Base-by-base conservation (phyloP, 805 yeast species). In the Metschnikowia drakensbergensis region DNA sequence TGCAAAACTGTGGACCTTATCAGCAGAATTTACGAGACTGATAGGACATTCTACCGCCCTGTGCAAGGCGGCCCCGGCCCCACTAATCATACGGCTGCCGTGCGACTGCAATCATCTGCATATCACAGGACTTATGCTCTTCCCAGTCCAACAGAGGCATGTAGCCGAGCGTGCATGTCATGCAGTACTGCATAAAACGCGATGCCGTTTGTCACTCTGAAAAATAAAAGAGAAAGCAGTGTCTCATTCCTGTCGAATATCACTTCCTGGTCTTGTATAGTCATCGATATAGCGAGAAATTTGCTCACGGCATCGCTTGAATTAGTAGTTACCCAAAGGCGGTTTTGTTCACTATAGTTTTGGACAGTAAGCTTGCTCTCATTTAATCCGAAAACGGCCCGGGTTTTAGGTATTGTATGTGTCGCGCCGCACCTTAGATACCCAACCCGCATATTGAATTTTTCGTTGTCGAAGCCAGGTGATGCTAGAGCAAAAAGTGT, bases 1-100 rank as follows among this genome's bases (percentile, higher is more conserved):
- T 23, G 36, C 44, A 41, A 28, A 31, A n/a, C 36, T 31, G 44
- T 32, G 44, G 44, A 26, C 45, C 45, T 42, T 42, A 42, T 42
- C 45, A 42, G 37, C 30, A 13, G 29, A 33, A 42, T 33, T 42
- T 42, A 42, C 45, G 45, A 33, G 23, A 17, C 42, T 25, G 43
- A 40, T 40, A 40, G 36, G 43, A 13, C 30, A 13, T 28, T 28
- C 11, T 8, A 13, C 35, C 36, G 43, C 43, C 43, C 8, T 17
- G 29, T 11, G 27, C 10, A 29, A 30, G 26, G 43, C 36, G 27
- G 17, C 23, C 23, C 23, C n/a, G 28, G 36, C 43, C 22, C 42
- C 43, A 30, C 43, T 10, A n/a, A 30, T 40, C 36, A 31, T n/a
- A 31, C 43, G 43, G 43, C 43, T 31, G 36, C 36, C 36, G 36